These are phyloP conservation scores for Hirschfeldia incana DNA, from an alignment of 345 rosid species.

Conservation along the genomic window DNA sequence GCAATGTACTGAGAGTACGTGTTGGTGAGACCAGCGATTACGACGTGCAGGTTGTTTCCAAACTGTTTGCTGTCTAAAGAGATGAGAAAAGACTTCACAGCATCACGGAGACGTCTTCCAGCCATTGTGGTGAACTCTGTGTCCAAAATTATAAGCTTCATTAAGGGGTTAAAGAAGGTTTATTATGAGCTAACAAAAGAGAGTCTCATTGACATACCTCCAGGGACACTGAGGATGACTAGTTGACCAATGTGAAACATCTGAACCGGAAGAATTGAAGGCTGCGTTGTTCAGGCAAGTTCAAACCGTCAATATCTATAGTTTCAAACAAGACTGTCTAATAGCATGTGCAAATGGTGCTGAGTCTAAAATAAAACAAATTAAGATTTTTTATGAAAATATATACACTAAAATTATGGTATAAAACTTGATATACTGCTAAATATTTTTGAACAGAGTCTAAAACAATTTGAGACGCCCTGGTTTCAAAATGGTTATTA, in stretches of 20 bases:
- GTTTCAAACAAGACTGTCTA: neutral
- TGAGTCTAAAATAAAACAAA: neutral
- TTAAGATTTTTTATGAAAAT: no score
- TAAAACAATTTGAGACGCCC: neutral
- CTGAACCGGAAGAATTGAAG: slow-evolving; percentile 92
- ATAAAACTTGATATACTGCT: no score
- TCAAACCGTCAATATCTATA: neutral
- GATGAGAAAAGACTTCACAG: slow-evolving; percentile 51
- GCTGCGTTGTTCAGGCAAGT: slow-evolving; percentile 49
- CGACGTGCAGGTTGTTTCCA: slow-evolving; percentile 45
- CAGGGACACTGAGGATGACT: slow-evolving; percentile 89
- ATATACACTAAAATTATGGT: no score
- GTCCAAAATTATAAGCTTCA: neutral
- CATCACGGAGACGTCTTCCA: slow-evolving; percentile 97
- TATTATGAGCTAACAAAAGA: neutral
- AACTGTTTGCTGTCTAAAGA: slow-evolving; percentile 36
- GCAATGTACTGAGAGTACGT: slow-evolving; percentile 83
- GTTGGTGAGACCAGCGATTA: slow-evolving; percentile 46
- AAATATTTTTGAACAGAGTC: neutral
- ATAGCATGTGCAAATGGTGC: neutral
- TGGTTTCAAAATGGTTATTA: neutral
- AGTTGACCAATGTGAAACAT: slow-evolving; percentile 85
- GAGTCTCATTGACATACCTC: slow-evolving; percentile 55
- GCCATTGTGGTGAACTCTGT: slow-evolving; percentile 92
- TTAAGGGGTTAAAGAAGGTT: neutral